Base-by-base conservation (phyloP, 1,139 yeast species). In the Candida buenavistaensis region DNA sequence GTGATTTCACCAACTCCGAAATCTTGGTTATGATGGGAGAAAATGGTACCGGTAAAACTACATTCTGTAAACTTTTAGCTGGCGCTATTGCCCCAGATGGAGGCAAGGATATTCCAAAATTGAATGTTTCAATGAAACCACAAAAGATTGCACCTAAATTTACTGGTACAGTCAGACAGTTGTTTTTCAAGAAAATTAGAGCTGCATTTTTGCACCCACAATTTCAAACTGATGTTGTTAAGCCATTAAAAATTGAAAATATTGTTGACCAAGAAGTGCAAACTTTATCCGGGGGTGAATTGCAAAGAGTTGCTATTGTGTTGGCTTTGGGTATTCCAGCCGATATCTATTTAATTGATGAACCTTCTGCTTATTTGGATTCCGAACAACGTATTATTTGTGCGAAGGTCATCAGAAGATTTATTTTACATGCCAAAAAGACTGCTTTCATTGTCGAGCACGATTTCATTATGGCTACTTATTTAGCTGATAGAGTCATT, bases 401-500 rank as follows among this genome's bases (percentile, higher is more conserved):
- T 74, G 86, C 98, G 40, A 92, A 92, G 74, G 98, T 92, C 49
- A 94, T 92, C 57, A 86, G 97, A 78, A 84, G 96, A 66, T 92
- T 88, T 59, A 87, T 94, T 56, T 73, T 92, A 60, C 98, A 92
- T 62, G 80, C 97, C 50, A 90, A 92, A 74, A 92, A 90, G 76
- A 89, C 98, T 31, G 98, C 98, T 7, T 92, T 92, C 60, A 75
- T 92, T 54, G 99, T 92, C 43, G 99, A 92, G 82, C 99, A 92
- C 82, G 99, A 92, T 80, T 92, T 92, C 78, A 92, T 92, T 70
- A 92, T 92, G 98, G 97, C 98, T 46, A 92, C 98, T 17, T 92
- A 92, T 63, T 78, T 92, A 72, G 98, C 99, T 44, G 98, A 92
- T 66, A 81, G 95, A 60, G 98, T 92, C 51, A 92, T 92, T 75